Evolutionary conservation across 768 basidiomycete genomes (phyloP), one percentile per base, ranked within the genome.

Genomic region (Russula emetica): DNA sequence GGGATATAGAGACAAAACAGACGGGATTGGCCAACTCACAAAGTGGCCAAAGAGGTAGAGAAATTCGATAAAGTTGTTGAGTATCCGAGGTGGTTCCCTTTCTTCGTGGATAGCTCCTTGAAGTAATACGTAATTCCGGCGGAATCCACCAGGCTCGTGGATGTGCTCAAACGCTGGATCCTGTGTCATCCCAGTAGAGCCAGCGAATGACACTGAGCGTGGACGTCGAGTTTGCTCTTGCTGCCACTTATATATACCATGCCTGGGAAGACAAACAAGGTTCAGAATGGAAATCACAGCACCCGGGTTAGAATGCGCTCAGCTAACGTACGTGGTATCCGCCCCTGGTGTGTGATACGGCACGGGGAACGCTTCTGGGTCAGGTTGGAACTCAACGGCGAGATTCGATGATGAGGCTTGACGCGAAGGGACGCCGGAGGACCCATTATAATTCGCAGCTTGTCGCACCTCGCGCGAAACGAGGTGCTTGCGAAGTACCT

Each of bases 221-320:
- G 82, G 78, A 47, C 91, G 83, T 61, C 86, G 82, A 28, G 80
- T 82, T 60, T 86, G 84, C 69, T 90, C 88, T 18, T 85, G 80
- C 66, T 94, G 89, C 90, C 94, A 98, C 76, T 97, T 98, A 79
- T 97, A 98, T 45, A 98, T 89, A 67, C 87, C 87, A 71, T 96
- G 94, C 20, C 89, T 90, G 26, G 66, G 36, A 6, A 1, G 52
- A 28, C 1, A 51, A 51, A 2, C 3, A 57, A 30, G 11, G 7
- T 1, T 55, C 28, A 42, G 50, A 55, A 40, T 24, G 22, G 32
- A n/a, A 36, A 24, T 10, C 30, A 20, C 55, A 2, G 1, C n/a
- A 24, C 38, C 2, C 16, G 5, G 2, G 22, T 26, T 42, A 24
- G 10, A 22, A 24, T 58, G 50, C 2, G 34, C 34, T 34, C 11